Evolutionary conservation across 305 asterid species (phyloP), one percentile per base, ranked within the genome.

Genomic region (Andrographis paniculata): DNA sequence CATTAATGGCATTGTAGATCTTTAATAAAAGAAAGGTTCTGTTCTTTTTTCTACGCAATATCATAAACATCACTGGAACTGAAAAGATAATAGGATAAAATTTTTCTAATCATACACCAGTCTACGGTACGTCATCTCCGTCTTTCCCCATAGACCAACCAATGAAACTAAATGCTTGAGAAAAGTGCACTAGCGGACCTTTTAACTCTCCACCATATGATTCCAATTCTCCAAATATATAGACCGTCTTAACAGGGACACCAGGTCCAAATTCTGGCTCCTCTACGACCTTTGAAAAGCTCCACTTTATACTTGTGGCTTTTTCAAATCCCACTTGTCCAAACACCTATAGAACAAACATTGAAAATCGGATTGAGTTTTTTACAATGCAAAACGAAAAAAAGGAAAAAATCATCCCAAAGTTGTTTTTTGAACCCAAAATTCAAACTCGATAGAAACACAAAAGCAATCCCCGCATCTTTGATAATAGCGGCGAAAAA

Each of bases 221-320:
- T 49, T 57, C 86, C 42, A 61, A 50, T 48, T 62, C 58, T 53
- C 88, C 94, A 9, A 49, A 53, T 24, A 89, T 50, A 69, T 70
- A 89, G 50, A 85, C 66, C 4, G 86, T 78, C 66, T 77, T 74
- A 44, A 67, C 28, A 1, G 92, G 84, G 41, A 61, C 20, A 42
- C 84, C 88, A 14, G 93, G 96, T 60, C 98, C 98, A 66, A 82
- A 89, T 49, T 77, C 94, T 63, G 98, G 96, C 55, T 89, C 96
- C 59, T 80, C 79, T 35, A 66, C 55, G 21, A 64, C 67, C 74
- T 82, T 85, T 52, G 48, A 56, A 59, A 82, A 66, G 43, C 45
- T 74, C 98, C 93, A 89, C 64, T 74, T 76, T 13, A 63, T 49
- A 44, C 55, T 68, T 17, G 55, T 42, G 53, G 59, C 59, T 49